Conservation (phyloP, 2,329 filamentous ascomycete species). For the Aureobasidium sp. region DNA sequence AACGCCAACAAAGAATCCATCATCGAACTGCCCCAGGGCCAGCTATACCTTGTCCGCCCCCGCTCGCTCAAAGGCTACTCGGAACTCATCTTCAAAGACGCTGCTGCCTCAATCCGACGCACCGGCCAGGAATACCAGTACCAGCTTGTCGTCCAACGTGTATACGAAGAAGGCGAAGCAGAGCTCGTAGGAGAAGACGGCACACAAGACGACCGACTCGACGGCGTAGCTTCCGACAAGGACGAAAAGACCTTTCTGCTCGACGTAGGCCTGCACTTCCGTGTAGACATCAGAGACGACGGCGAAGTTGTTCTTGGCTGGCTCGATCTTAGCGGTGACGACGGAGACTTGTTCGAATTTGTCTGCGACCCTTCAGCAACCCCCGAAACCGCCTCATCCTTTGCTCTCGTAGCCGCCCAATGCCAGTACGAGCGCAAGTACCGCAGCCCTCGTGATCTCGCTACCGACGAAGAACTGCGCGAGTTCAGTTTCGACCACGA, state of each 20-base stretch:
- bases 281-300: slow-evolving; percentile 69
- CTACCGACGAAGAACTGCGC: slow-evolving; percentile 69
- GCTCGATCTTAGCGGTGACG: slow-evolving; percentile 89
- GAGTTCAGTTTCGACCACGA: slow-evolving; percentile 72
- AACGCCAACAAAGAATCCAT: slow-evolving; percentile 85
- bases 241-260: slow-evolving; percentile 97
- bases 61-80: slow-evolving; percentile 95
- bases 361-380: slow-evolving; percentile 74
- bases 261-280: slow-evolving; percentile 84
- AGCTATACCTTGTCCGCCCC: slow-evolving; percentile 93
- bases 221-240: slow-evolving; percentile 64
- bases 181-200: slow-evolving; percentile 85
- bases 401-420: slow-evolving; percentile 75
- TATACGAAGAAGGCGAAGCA: slow-evolving; percentile 95
- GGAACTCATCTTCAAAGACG: slow-evolving; percentile 95
- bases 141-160: slow-evolving; percentile 89
- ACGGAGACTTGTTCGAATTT: slow-evolving; percentile 94
- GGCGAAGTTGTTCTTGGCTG: slow-evolving; percentile 86
- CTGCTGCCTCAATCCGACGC: slow-evolving; percentile 79
- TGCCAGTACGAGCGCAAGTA: slow-evolving; percentile 98
- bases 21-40: slow-evolving; percentile 88
- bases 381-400: slow-evolving; percentile 64
- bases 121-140: slow-evolving; percentile 96
- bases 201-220: slow-evolving; percentile 63
- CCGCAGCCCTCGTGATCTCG: slow-evolving; percentile 67